These are phyloP conservation scores for Cardamine occulta DNA, from an alignment of 345 rosid species.

Conservation along the genomic window DNA sequence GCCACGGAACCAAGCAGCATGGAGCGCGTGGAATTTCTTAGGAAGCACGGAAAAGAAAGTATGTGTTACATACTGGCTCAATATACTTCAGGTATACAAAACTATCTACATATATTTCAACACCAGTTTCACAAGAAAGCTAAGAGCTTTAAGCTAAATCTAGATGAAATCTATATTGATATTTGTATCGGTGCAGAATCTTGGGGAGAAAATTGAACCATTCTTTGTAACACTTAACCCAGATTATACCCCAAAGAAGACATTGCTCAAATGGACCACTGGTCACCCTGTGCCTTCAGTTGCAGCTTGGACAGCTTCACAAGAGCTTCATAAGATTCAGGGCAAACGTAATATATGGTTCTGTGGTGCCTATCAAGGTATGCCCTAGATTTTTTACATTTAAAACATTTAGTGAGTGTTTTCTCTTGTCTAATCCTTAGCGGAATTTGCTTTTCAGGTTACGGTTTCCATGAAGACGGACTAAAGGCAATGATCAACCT, in stretches of 20 bases:
- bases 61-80: conserved; percentile 93
- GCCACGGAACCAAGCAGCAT: conserved; percentile 81
- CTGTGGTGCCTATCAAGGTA: conserved; percentile 93
- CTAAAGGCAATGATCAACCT: conserved; percentile 57
- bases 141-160: neutral
- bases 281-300: conserved; percentile 93
- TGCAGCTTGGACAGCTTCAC: conserved; percentile 80
- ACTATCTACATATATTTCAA: neutral
- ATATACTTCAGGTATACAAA: conserved; percentile 81
- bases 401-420: neutral
- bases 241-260: conserved; percentile 57
- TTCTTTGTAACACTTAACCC: conserved; percentile 89
- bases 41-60: conserved; percentile 67
- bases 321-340: conserved; percentile 72
- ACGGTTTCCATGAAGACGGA: conserved; percentile 97
- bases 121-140: neutral
- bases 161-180: conserved; percentile 5
- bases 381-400: neutral
- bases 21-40: conserved; percentile 98
- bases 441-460: conserved; percentile 57
- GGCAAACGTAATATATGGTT: conserved; percentile 90
- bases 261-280: conserved; percentile 80
- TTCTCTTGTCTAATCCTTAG: conserved; percentile 19
- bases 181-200: conserved; percentile 57
- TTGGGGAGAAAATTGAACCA: conserved; percentile 66